Evolutionary conservation across 345 rosid genomes (phyloP).

Genomic region (Brassica cretica): DNA sequence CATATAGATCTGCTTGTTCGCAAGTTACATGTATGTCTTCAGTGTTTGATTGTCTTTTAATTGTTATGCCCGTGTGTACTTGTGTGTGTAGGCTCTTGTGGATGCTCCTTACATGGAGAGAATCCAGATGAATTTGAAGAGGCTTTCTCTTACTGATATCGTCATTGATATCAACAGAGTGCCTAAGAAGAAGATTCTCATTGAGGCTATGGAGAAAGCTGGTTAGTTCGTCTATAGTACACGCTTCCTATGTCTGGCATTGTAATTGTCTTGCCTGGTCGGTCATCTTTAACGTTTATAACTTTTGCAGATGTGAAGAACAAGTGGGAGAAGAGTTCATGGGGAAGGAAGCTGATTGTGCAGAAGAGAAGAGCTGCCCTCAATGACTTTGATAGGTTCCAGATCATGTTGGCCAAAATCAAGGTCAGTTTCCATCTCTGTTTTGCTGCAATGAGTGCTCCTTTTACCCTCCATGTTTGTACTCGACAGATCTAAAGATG

Average conservation of each 20-base stretch:
- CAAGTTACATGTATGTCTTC: too few species aligned
- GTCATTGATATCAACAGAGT: slow-evolving; percentile 72
- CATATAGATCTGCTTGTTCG: neutral
- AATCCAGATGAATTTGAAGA: slow-evolving; percentile 82
- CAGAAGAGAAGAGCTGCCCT: slow-evolving; percentile 62
- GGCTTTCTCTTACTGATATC: slow-evolving; percentile 80
- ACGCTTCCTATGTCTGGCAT: neutral
- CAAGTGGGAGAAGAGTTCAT: slow-evolving; percentile 72
- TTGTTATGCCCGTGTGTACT: neutral
- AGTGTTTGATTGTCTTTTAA: neutral
- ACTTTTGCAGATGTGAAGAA: slow-evolving; percentile 55
- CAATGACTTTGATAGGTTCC: slow-evolving; percentile 73
- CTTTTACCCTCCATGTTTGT: too few species aligned
- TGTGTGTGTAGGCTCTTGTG: slow-evolving; percentile 60
- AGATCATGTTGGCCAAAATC: slow-evolving; percentile 71
- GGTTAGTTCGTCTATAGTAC: slow-evolving; percentile 41
- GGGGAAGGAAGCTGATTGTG: slow-evolving; percentile 71
- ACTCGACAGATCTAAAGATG: too few species aligned
- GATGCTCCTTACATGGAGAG: slow-evolving; percentile 91
- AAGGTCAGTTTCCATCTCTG: slow-evolving; percentile 41
- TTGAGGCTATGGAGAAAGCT: slow-evolving; percentile 88
- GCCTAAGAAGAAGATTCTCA: slow-evolving; percentile 68
- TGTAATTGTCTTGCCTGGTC: neutral
- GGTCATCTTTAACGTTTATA: neutral
- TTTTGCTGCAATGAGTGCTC: neutral